Base-by-base conservation (phyloP, 1,284 basidiomycete genomes). In the Grifola frondosa region DNA sequence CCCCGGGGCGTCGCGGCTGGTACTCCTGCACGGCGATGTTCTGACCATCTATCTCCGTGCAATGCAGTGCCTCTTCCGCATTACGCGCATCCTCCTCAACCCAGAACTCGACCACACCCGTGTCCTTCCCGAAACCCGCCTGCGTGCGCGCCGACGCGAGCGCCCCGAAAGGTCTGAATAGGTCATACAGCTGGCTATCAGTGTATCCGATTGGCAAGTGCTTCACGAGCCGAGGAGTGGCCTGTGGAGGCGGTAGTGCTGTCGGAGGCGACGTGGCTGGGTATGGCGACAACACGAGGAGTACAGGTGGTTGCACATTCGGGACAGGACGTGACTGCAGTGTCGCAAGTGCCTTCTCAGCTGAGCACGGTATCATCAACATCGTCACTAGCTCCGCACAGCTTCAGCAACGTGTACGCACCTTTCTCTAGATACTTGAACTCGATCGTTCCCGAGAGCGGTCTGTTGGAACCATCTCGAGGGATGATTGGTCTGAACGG, bases 321-420 rank as follows among this genome's bases (percentile, higher is more conserved):
- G 80, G 77, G 36, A 91, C 73, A 26, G 81, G 78, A 55, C 88
- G 84, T 50, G 77, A 78, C 61, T 89, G 81, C 26, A 94, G 73
- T 11, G 86, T 90, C 12, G 89, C 85, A 12, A 93, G 73, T 4
- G 91, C 91, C 65, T 90, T 91, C 68, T 95, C 91, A 52, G 90
- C 91, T 93, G 50, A 40, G 6, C 23, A 30, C n/a, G 20, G 23
- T 20, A 32, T 20, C 20, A 24, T 21, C 19, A 29, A 15, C 26
- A 22, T n/a, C 6, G 9, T 25, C 20, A 17, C 33, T 37, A 19
- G 9, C 15, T 10, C 24, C 16, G 36, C 16, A 11, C 25, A 25
- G 8, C 13, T 37, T 12, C 6, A 20, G 17, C 13, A 29, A 5
- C 12, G 15, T 17, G 36, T 19, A 29, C 8, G n/a, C 54, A 88